Percentiles rank a stretch among this genome's conserved stretches.
These are phyloP conservation scores for Aspergillus nomiae DNA, from an alignment of 2,329 filamentous ascomycete genomes.

Conservation along the genomic window DNA sequence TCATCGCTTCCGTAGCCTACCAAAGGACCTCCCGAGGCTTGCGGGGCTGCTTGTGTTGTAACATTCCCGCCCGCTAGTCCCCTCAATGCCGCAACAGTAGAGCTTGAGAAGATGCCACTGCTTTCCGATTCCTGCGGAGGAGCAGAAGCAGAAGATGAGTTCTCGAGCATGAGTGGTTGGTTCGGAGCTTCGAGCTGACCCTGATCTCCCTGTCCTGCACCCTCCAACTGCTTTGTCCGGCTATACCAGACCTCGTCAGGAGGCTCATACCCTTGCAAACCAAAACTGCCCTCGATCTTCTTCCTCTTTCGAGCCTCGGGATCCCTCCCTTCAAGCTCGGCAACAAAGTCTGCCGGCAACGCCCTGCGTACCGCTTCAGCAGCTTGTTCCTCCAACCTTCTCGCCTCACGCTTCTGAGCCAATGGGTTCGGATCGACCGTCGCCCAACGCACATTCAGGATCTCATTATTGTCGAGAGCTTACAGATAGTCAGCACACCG, in stretches of 20 bases:
- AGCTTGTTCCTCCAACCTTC: slow-evolving; percentile 90
- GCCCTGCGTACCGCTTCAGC: slow-evolving; percentile 89
- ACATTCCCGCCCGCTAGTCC: slow-evolving; percentile 48
- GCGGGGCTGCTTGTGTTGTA: slow-evolving; percentile 48
- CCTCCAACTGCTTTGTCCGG: slow-evolving; percentile 69
- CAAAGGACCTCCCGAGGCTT: slow-evolving; percentile 63
- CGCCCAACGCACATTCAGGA: slow-evolving; percentile 95
- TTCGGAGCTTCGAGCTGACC: slow-evolving; percentile 58
- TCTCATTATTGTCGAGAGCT: slow-evolving; percentile 81
- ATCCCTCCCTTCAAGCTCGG: slow-evolving; percentile 89
- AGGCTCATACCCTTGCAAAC: slow-evolving; percentile 86
- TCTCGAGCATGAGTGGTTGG: slow-evolving; percentile 50
- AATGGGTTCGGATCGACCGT: slow-evolving; percentile 95
- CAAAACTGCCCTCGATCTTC: slow-evolving; percentile 87
- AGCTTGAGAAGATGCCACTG: slow-evolving; percentile 76
- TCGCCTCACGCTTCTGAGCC: slow-evolving; percentile 87
- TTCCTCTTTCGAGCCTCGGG: slow-evolving; percentile 83
- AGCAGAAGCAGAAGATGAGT: slow-evolving; percentile 43
- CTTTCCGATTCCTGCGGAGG: slow-evolving; percentile 35
- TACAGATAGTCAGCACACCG: not conserved
- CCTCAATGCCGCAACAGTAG: slow-evolving; percentile 78
- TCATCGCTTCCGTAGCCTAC: slow-evolving; percentile 91
- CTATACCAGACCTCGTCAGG: slow-evolving; percentile 94
- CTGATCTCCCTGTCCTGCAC: slow-evolving; percentile 57
- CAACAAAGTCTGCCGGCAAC: slow-evolving; percentile 84